A percentile compares a stretch with the other conserved stretches of the same genome.
phyloP scores from a whole-genome alignment of 2,329 filamentous ascomycete genomes.

The Tricladium varicosporioides region DNA sequence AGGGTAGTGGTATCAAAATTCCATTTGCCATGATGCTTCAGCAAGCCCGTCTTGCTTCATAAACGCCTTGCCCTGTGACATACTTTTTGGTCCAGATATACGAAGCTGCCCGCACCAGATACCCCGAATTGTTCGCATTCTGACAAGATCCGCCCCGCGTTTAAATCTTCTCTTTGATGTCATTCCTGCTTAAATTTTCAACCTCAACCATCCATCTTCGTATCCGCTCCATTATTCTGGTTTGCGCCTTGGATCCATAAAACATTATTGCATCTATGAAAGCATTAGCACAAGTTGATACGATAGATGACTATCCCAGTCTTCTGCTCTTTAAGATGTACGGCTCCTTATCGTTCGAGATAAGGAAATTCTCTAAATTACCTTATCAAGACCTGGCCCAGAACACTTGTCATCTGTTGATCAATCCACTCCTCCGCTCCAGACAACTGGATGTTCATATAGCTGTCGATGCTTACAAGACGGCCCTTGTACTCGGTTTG shows the following conservation, averaged over 20 bases:
- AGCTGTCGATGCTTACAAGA: conserved; percentile 90
- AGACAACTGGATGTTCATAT: conserved; percentile 97
- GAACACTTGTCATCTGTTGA: conserved; percentile 76
- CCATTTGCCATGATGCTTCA: conserved; percentile 22
- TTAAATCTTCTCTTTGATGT: not conserved
- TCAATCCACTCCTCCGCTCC: conserved; percentile 91
- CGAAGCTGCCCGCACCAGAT: not conserved
- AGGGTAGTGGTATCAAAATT: conserved; percentile 17
- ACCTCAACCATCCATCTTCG: conserved; percentile 53
- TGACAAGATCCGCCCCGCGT: not conserved
- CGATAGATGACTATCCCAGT: not conserved
- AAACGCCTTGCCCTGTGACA: conserved; percentile 29
- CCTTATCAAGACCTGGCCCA: conserved; percentile 93
- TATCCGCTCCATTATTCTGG: conserved; percentile 48
- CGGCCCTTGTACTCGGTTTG: conserved; percentile 96
- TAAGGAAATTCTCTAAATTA: conserved; percentile 39
- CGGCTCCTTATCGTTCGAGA: too few species aligned
- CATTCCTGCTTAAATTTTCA: not conserved
- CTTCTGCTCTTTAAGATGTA: not conserved
- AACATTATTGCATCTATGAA: conserved; percentile 88
- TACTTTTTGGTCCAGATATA: conserved; percentile 6
- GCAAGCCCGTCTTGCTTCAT: conserved; percentile 19
- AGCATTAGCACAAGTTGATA: conserved; percentile 5
- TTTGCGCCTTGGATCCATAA: conserved; percentile 75
- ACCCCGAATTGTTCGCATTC: not conserved